These are phyloP conservation scores for Citrullus mucosospermus DNA, from an alignment of 306 rosid species.

Conservation along the genomic window DNA sequence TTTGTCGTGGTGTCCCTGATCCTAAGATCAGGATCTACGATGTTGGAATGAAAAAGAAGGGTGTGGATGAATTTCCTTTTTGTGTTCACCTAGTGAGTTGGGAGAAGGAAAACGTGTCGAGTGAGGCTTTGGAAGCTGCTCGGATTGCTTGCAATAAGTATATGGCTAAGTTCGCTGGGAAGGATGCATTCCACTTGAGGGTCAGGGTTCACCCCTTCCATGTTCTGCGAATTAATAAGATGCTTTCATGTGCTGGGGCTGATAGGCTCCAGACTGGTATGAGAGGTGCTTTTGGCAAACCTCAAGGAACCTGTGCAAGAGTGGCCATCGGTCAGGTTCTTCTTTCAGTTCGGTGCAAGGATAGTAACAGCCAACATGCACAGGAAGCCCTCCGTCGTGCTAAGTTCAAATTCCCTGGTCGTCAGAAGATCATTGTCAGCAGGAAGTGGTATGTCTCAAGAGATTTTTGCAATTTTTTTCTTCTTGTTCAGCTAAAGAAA, in stretches of 20 bases:
- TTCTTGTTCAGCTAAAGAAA: not conserved
- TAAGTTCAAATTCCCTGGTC: constrained; percentile 6
- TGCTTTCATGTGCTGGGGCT: constrained; percentile 11
- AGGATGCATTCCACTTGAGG: constrained; percentile 5
- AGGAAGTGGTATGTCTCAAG: not conserved
- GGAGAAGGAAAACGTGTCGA: constrained; percentile 4
- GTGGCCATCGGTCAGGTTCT: constrained; percentile 5
- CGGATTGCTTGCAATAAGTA: constrained; percentile 4
- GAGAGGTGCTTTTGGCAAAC: constrained; percentile 4
- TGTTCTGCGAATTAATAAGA: constrained; percentile 2
- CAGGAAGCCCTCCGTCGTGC: constrained; percentile 8
- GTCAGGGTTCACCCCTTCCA: constrained; percentile 8
- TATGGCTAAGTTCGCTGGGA: constrained; percentile 1
- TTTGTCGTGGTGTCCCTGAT: constrained; percentile 4
- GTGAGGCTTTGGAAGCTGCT: constrained; percentile 4
- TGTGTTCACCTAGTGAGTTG: constrained; percentile 5
- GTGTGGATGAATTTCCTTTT: constrained; percentile 2
- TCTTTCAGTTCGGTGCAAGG: constrained; percentile 7
- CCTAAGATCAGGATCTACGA: constrained; percentile 5
- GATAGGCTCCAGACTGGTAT: constrained; percentile 10
- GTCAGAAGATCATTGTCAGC: constrained; percentile 4
- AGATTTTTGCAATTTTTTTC: not conserved
- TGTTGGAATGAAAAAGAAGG: constrained; percentile 6
- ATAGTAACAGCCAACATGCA: not conserved
- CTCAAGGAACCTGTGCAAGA: constrained; percentile 2